A percentile compares a stretch with the other conserved stretches of the same genome.
Evolutionary conservation across 2,329 filamentous ascomycete species (phyloP).

Genomic region (Trichoderma sp.): DNA sequence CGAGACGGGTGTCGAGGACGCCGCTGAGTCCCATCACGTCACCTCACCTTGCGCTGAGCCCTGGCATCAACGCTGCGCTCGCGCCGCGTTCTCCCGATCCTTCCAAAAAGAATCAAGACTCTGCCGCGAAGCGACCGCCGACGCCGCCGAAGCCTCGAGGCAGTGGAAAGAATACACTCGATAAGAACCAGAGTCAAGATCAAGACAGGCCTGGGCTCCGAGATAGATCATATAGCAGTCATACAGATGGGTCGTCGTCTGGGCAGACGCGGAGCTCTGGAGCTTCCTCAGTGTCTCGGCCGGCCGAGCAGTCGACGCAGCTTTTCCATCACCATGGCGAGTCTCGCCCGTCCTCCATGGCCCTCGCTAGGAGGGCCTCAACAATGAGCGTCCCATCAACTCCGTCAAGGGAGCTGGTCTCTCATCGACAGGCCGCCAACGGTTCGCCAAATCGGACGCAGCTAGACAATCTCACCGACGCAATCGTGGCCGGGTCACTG

Average conservation of each 20-base stretch:
- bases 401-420: conserved; percentile 38
- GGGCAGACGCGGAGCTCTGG: not conserved
- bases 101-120: conserved; percentile 35
- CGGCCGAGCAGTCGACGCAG: conserved; percentile 19
- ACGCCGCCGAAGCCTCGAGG: conserved; percentile 44
- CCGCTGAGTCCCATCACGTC: conserved; percentile 38
- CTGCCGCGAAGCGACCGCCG: conserved; percentile 38
- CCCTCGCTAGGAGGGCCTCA: conserved; percentile 29
- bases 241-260: conserved; percentile 26
- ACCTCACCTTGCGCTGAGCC: conserved; percentile 35
- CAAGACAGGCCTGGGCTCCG: not conserved
- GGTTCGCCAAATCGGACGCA: conserved; percentile 48
- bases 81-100: conserved; percentile 38
- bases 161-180: conserved; percentile 30
- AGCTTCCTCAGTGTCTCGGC: not conserved
- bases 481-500: conserved; percentile 74
- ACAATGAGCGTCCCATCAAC: conserved; percentile 41
- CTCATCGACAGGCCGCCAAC: conserved; percentile 36
- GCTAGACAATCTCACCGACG: conserved; percentile 68
- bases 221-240: conserved; percentile 25
- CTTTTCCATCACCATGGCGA: conserved; percentile 20
- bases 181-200: not conserved
- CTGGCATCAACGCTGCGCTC: conserved; percentile 27
- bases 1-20: conserved; percentile 39
- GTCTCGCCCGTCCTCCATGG: conserved; percentile 27